phyloP scores from a whole-genome alignment of 2,329 filamentous ascomycete genomes.

The Trichothecium sympodiale region DNA sequence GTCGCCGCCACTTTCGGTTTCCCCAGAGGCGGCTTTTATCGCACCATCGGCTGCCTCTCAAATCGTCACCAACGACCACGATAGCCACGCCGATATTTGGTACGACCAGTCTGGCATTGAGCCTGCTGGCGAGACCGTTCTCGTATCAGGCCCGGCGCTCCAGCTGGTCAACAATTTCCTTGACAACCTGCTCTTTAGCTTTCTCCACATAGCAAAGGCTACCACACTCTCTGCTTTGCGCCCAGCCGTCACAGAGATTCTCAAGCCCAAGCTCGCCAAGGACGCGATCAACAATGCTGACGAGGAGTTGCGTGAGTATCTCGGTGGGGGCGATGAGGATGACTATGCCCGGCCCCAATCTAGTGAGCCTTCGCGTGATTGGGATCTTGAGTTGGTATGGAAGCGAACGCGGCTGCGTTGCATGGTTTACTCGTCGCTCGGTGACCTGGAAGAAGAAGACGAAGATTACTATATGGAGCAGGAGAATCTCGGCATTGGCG shows the following conservation, averaged over 20 bases:
- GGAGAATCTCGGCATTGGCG: conserved; percentile 55
- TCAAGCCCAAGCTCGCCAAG: conserved; percentile 80
- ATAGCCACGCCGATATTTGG: conserved; percentile 59
- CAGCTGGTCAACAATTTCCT: conserved; percentile 81
- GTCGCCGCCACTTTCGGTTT: conserved; percentile 56
- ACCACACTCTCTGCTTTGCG: conserved; percentile 66
- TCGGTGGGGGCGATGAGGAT: conserved; percentile 69
- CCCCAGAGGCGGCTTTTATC: conserved; percentile 77
- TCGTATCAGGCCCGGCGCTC: conserved; percentile 64
- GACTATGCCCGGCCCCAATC: conserved; percentile 49
- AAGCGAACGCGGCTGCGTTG: conserved; percentile 85
- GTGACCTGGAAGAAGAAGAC: conserved; percentile 96
- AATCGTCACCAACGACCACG: conserved; percentile 81
- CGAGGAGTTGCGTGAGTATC: conserved; percentile 77
- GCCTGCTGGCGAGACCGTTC: conserved; percentile 54
- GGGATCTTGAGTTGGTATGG: conserved; percentile 90
- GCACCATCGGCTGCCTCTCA: conserved; percentile 80
- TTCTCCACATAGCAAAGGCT: conserved; percentile 70
- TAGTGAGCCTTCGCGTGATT: conserved; percentile 43
- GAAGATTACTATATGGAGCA: conserved; percentile 81
- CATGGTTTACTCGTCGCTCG: conserved; percentile 96
- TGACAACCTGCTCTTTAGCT: conserved; percentile 84
- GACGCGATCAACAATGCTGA: conserved; percentile 76
- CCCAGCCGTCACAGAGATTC: conserved; percentile 72
- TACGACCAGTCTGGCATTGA: conserved; percentile 58